Conservation (phyloP, 805 yeast genomes). For the Tetrapisispora phaffii region DNA sequence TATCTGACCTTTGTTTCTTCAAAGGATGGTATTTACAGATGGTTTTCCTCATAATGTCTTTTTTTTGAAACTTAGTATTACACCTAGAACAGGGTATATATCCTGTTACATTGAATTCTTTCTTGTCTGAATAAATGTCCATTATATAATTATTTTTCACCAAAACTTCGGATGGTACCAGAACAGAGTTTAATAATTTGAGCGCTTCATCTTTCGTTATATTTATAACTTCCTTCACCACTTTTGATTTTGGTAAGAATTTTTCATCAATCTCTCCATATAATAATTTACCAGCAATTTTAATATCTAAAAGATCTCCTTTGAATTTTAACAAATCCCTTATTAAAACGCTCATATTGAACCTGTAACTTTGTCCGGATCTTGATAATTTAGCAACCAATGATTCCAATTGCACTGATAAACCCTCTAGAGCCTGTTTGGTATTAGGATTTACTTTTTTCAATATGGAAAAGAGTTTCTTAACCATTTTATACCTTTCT, state of each 20-base stretch:
- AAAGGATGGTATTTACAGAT: constrained; percentile 25
- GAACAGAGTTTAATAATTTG: constrained; percentile 11
- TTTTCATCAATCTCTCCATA: background rate
- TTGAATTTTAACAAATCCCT: constrained; percentile 24
- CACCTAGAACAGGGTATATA: constrained; percentile 24
- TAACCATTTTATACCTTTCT: constrained; percentile 24
- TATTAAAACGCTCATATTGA: constrained; percentile 24
- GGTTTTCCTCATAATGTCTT: constrained; percentile 19
- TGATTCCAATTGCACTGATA: constrained; percentile 22
- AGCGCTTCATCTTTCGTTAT: constrained; percentile 11
- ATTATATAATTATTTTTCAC: constrained; percentile 21
- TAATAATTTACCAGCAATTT: constrained; percentile 16
- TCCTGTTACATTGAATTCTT: background rate
- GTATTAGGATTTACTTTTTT: constrained; percentile 12
- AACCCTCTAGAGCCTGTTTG: constrained; percentile 7
- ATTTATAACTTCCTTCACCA: background rate
- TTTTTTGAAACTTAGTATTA: constrained; percentile 20
- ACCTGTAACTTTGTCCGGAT: constrained; percentile 24
- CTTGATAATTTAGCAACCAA: constrained; percentile 20
- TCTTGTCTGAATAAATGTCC: constrained; percentile 3
- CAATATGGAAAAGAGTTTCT: constrained; percentile 19
- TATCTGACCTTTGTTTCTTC: constrained; percentile 20
- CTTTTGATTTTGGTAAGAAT: background rate
- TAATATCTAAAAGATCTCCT: constrained; percentile 21
- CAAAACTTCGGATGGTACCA: constrained; percentile 13